Percentiles rank a stretch among this genome's conserved stretches.
These are phyloP conservation scores for Pilatotrama ljubarskyi DNA, from an alignment of 768 basidiomycete species.

Conservation along the genomic window DNA sequence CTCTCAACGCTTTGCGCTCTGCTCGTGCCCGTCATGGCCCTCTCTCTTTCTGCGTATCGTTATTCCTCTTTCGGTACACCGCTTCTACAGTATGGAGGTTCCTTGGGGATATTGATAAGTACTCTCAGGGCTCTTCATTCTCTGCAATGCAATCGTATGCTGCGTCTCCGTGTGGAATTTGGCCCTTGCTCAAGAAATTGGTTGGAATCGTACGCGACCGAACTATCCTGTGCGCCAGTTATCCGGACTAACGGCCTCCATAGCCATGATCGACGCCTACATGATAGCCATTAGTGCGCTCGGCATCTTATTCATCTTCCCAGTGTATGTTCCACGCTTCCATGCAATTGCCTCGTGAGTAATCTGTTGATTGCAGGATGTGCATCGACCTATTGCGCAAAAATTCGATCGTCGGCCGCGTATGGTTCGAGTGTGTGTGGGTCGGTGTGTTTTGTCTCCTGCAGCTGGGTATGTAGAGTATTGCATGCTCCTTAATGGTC, in stretches of 20 bases:
- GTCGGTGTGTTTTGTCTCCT: conserved; percentile 55
- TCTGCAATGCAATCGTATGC: conserved; percentile 65
- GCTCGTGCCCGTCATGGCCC: conserved; percentile 40
- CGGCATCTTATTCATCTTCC: conserved; percentile 57
- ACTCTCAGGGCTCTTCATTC: conserved; percentile 53
- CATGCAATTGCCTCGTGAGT: background rate
- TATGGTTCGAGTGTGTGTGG: conserved; percentile 76
- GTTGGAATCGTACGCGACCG: conserved; percentile 40
- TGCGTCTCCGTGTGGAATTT: conserved; percentile 72
- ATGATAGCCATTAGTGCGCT: conserved; percentile 60
- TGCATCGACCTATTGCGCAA: conserved; percentile 58
- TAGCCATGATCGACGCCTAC: conserved; percentile 56
- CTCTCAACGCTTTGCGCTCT: conserved; percentile 23
- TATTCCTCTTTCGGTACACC: conserved; percentile 62
- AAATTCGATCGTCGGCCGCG: conserved; percentile 53
- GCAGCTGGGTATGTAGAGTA: conserved; percentile 53
- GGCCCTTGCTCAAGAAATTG: conserved; percentile 43
- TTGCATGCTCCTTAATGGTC: background rate
- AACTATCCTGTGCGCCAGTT: too few relatives aligned
- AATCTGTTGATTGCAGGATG: conserved; percentile 37
- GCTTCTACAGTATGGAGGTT: background rate
- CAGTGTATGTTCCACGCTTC: conserved; percentile 45
- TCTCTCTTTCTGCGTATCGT: conserved; percentile 50
- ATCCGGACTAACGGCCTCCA: background rate
- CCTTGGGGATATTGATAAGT: conserved; percentile 3